phyloP scores from a whole-genome alignment of 2,329 filamentous ascomycete species.

The Xylariaceae sp. region DNA sequence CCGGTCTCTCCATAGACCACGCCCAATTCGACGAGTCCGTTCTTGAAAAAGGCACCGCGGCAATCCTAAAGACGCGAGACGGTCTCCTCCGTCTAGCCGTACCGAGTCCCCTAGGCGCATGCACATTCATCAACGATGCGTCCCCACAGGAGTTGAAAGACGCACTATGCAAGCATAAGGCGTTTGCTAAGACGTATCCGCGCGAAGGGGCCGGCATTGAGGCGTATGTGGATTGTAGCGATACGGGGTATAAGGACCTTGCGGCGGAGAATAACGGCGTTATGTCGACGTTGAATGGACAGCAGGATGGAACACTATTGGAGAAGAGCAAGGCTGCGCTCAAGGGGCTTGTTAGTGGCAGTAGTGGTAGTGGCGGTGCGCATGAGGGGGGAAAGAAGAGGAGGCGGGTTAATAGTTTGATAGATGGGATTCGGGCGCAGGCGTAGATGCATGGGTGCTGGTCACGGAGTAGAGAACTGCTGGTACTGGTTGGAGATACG shows the following conservation, averaged over 20 bases:
- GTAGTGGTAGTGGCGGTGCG: neutral
- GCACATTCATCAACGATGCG: constrained; percentile 65
- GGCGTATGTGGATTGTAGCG: constrained; percentile 62
- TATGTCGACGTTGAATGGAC: constrained; percentile 16
- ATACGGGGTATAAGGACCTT: constrained; percentile 54
- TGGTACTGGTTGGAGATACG: neutral
- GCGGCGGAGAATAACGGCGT: constrained; percentile 37
- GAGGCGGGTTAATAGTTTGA: constrained; percentile 7
- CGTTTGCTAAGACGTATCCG: constrained; percentile 56
- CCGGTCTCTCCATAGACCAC: constrained; percentile 67
- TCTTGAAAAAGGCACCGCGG: constrained; percentile 59
- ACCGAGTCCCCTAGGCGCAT: constrained; percentile 60
- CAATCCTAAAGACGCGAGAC: constrained; percentile 67
- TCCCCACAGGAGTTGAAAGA: constrained; percentile 55
- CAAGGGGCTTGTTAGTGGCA: constrained; percentile 11
- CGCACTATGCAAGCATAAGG: constrained; percentile 59
- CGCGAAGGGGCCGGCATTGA: constrained; percentile 61
- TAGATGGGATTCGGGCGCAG: constrained; percentile 25
- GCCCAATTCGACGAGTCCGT: constrained; percentile 60
- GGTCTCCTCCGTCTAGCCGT: constrained; percentile 63
- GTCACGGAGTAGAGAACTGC: neutral
- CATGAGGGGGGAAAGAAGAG: constrained; percentile 2
- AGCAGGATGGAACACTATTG: constrained; percentile 5
- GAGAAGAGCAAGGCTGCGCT: constrained; percentile 9
- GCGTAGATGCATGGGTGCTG: constrained; percentile 13